Evolutionary conservation across 1,284 basidiomycete genomes (phyloP).

Genomic region (Stygiomarasmius scandens): DNA sequence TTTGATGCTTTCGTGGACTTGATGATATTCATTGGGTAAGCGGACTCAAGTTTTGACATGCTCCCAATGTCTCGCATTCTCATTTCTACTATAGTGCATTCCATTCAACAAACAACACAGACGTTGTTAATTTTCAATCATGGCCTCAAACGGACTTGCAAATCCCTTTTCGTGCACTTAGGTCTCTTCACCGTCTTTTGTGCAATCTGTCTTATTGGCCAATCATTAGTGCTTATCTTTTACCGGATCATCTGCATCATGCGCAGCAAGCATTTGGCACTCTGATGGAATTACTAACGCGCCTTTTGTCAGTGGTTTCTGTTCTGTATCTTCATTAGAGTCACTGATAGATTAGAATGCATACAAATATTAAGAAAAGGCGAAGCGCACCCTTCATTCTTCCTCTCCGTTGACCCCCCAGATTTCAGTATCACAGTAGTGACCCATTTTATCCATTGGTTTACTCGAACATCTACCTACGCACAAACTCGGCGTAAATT

Average conservation of each 20-base stretch:
- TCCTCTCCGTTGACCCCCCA: background rate
- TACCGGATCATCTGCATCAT: background rate
- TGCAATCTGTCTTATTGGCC: background rate
- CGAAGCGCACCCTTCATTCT: background rate
- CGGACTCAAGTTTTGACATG: no score
- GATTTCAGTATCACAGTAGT: background rate
- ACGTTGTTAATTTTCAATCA: no score
- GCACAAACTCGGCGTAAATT: background rate
- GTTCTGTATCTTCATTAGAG: no score
- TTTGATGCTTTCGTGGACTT: slow-evolving; percentile 7
- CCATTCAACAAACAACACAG: no score
- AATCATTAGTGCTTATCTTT: background rate
- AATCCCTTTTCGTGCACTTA: slow-evolving; percentile 4
- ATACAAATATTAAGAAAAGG: no score
- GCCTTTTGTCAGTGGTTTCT: background rate
- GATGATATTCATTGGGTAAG: slow-evolving; percentile 9
- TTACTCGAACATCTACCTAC: background rate
- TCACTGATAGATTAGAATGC: no score
- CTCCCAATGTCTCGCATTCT: no score
- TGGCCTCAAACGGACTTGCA: background rate
- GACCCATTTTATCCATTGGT: background rate
- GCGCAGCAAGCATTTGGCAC: background rate
- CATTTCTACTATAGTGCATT: no score
- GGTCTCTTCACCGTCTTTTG: slow-evolving; percentile 1
- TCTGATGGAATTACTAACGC: background rate